Evolutionary conservation across 2,329 filamentous ascomycete genomes (phyloP).

Genomic region (Didymella exigua): DNA sequence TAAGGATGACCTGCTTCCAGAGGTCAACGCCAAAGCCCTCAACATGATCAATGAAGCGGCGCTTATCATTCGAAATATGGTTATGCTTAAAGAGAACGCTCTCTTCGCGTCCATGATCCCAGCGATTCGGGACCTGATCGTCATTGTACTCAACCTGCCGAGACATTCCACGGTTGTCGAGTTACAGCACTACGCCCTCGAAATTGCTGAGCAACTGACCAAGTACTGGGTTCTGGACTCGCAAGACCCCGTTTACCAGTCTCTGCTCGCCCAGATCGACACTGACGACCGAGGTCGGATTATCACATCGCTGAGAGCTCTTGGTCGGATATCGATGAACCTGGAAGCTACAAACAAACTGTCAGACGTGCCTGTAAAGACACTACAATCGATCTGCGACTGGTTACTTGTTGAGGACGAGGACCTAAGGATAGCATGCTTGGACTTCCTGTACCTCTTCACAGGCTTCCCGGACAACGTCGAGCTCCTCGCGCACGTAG

Average conservation of each 20-base stretch:
- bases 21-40: constrained; percentile 71
- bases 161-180: constrained; percentile 74
- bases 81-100: constrained; percentile 89
- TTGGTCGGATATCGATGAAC: constrained; percentile 88
- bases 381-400: constrained; percentile 71
- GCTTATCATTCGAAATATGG: constrained; percentile 92
- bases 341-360: constrained; percentile 79
- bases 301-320: constrained; percentile 76
- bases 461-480: constrained; percentile 86
- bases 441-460: constrained; percentile 96
- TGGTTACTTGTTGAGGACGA: constrained; percentile 86
- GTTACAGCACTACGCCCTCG: constrained; percentile 86
- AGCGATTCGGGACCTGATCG: constrained; percentile 79
- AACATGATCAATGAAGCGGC: constrained; percentile 83
- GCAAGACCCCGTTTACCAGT: constrained; percentile 78
- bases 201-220: constrained; percentile 89
- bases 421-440: constrained; percentile 82
- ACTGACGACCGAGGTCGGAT: constrained; percentile 79
- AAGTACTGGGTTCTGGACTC: constrained; percentile 75
- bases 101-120: constrained; percentile 76
- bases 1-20: constrained; percentile 73
- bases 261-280: constrained; percentile 64
- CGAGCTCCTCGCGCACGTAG: constrained; percentile 68
- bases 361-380: constrained; percentile 68
- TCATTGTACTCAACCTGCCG: constrained; percentile 80